Conservation (phyloP, 768 basidiomycete genomes). For the Tulasnella sp. region DNA sequence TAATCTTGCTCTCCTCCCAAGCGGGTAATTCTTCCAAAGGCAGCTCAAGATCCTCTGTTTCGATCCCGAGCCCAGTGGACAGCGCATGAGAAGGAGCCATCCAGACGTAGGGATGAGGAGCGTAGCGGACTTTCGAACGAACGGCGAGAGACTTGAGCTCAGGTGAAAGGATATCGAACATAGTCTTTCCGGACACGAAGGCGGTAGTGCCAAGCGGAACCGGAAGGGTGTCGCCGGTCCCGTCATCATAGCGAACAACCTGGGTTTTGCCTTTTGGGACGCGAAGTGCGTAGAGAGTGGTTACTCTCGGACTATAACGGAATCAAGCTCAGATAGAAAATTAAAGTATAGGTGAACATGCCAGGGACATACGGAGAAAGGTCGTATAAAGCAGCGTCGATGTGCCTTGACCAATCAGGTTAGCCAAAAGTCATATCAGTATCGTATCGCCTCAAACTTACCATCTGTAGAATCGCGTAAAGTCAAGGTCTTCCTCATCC, state of each 20-base stretch:
- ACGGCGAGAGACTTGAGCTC: conserved; percentile 72
- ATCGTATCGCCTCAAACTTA: conserved; percentile 10
- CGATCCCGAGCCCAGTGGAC: conserved; percentile 73
- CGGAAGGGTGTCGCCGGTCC: conserved; percentile 65
- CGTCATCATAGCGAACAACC: conserved; percentile 67
- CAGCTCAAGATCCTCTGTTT: conserved; percentile 61
- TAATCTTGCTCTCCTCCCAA: conserved; percentile 70
- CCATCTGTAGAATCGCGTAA: conserved; percentile 85
- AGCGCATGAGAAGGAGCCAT: conserved; percentile 65
- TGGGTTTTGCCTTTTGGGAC: conserved; percentile 58
- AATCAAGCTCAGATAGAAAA: background rate
- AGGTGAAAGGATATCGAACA: conserved; percentile 65
- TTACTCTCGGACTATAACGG: conserved; percentile 47
- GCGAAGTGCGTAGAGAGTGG: conserved; percentile 65
- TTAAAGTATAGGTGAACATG: background rate
- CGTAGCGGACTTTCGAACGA: conserved; percentile 58
- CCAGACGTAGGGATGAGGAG: conserved; percentile 84
- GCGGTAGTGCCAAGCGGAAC: conserved; percentile 83
- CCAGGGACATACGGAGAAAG: conserved; percentile 36
- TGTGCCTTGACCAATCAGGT: conserved; percentile 35
- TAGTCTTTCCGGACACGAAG: conserved; percentile 51
- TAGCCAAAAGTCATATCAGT: background rate
- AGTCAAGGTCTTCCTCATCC: conserved; percentile 55
- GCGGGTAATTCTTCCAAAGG: conserved; percentile 51
- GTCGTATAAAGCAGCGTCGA: conserved; percentile 75